These are phyloP conservation scores for Podila verticillata DNA, from an alignment of 192 early-diverging fungal species.

Conservation along the genomic window DNA sequence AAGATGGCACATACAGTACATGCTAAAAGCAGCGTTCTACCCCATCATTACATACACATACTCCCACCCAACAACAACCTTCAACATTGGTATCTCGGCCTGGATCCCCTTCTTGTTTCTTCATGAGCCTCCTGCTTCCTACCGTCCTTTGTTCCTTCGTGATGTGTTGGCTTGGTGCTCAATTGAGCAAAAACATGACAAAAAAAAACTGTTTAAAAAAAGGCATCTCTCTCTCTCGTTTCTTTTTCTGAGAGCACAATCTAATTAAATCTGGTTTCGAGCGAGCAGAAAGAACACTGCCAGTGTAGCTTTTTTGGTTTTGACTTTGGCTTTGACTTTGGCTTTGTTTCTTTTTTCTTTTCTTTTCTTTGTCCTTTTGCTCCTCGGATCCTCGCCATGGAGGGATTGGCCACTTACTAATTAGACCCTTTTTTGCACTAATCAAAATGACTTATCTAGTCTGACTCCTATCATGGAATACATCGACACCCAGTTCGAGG, in stretches of 20 bases:
- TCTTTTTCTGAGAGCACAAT: background rate
- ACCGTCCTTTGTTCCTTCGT: background rate
- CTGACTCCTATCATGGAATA: constrained; percentile 94
- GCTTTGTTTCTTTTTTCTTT: background rate
- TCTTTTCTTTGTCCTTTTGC: background rate
- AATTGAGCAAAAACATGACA: too few relatives aligned
- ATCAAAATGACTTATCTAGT: constrained; percentile 49
- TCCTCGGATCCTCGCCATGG: too few relatives aligned
- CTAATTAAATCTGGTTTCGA: too few relatives aligned
- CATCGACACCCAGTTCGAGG: constrained; percentile 95
- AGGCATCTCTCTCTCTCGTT: background rate
- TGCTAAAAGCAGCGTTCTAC: background rate
- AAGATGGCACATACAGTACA: background rate
- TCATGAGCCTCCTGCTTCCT: constrained; percentile 66
- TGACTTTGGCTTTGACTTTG: background rate
- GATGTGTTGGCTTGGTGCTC: background rate
- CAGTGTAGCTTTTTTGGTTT: background rate
- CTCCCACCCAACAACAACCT: background rate
- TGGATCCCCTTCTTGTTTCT: background rate
- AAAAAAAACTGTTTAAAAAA: background rate
- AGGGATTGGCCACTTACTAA: background rate
- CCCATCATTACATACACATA: background rate
- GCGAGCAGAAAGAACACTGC: too few relatives aligned
- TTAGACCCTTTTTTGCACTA: too few relatives aligned
- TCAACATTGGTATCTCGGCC: background rate